A percentile compares a stretch with the other conserved stretches of the same genome.
Conservation (phyloP, 129 eudicot species). For the Saposhnikovia divaricata region DNA sequence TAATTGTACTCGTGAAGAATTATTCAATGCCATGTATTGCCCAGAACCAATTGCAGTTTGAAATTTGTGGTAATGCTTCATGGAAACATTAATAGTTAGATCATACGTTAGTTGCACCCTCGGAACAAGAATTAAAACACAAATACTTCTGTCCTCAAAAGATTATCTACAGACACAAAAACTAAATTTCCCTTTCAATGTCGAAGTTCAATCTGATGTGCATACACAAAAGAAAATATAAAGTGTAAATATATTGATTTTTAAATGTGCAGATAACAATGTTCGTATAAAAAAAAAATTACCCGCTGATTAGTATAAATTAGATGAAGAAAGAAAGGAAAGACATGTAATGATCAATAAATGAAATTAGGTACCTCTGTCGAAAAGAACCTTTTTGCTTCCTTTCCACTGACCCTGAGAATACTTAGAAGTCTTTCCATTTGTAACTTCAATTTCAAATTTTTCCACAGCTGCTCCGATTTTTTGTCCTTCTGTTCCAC, state of each 20-base stretch:
- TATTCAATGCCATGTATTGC: neutral
- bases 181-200: neutral
- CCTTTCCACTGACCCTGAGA: conserved; percentile 43
- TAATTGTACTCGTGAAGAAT: neutral
- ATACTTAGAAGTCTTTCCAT: conserved; percentile 23
- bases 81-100: neutral
- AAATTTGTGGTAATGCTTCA: neutral
- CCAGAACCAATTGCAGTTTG: neutral
- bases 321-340: neutral
- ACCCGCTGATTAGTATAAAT: neutral
- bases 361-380: conserved; percentile 30
- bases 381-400: conserved; percentile 31
- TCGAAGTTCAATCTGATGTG: neutral
- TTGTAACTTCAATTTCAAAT: conserved; percentile 19
- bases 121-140: neutral
- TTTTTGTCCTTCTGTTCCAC: conserved; percentile 38
- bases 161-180: neutral
- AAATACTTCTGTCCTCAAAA: neutral
- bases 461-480: conserved; percentile 16
- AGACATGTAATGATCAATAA: neutral
- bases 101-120: neutral
- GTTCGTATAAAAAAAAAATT: neutral
- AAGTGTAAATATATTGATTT: neutral
- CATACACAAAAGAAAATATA: neutral
- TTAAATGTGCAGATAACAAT: neutral